A percentile compares a stretch with the other conserved stretches of the same genome.
Evolutionary conservation across 306 rosid species (phyloP).

Genomic region (Cicer arietinum): DNA sequence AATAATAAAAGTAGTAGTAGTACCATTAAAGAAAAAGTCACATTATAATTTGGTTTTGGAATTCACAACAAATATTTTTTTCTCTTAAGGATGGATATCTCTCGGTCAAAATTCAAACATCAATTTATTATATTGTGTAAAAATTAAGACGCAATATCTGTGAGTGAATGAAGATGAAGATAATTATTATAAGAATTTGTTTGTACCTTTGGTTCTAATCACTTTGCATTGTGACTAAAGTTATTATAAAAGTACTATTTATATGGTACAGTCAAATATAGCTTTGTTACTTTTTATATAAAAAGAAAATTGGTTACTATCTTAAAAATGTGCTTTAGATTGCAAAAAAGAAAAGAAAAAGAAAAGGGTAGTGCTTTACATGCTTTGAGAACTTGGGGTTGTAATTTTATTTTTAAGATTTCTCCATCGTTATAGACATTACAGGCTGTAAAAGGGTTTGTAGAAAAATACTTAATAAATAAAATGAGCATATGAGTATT

Average conservation of each 20-base stretch:
- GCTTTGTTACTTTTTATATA: conserved; percentile 50
- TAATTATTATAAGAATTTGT: neutral
- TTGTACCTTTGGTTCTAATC: conserved; percentile 2
- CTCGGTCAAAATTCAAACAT: no score
- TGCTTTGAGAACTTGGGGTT: conserved; percentile 46
- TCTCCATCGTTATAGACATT: conserved; percentile 32
- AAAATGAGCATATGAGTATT: conserved; percentile 40
- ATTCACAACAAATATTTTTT: neutral
- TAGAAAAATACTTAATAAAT: conserved; percentile 41
- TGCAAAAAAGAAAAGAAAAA: conserved; percentile 16
- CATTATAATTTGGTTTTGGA: conserved; percentile 3
- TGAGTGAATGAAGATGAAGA: no score
- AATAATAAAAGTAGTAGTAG: conserved; percentile 54
- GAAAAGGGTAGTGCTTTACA: conserved; percentile 33
- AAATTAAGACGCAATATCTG: no score
- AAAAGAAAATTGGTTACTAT: conserved; percentile 52
- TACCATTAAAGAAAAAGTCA: conserved; percentile 48
- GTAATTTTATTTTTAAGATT: conserved; percentile 31
- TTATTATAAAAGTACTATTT: conserved; percentile 45
- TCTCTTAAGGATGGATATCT: no score
- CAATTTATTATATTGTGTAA: no score
- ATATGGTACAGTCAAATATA: conserved; percentile 59
- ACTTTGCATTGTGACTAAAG: conserved; percentile 57
- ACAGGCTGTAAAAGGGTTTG: conserved; percentile 66
- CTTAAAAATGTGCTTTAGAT: conserved; percentile 55